Evolutionary conservation across 192 early-diverging fungal species (phyloP).

Genomic region (Podila epicladia): DNA sequence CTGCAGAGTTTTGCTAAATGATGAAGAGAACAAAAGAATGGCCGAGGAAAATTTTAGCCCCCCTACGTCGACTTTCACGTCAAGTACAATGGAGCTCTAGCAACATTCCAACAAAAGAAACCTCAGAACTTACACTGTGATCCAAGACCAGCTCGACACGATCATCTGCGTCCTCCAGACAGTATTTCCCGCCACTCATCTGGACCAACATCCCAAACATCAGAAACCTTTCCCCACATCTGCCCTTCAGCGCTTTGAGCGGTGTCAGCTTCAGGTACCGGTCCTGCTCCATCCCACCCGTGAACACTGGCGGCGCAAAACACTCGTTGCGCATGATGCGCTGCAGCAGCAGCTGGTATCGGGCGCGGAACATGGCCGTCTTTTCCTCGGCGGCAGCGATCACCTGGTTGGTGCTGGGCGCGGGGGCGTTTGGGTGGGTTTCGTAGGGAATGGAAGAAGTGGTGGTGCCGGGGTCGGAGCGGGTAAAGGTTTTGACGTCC

Average conservation of each 20-base stretch:
- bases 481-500: conserved; percentile 70
- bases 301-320: conserved; percentile 76
- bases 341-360: conserved; percentile 84
- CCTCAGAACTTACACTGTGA: conserved; percentile 52
- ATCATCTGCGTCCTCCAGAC: conserved; percentile 86
- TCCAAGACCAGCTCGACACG: conserved; percentile 80
- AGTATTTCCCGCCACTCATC: conserved; percentile 80
- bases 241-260: conserved; percentile 84
- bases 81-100: too few relatives aligned
- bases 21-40: not conserved
- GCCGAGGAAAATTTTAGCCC: too few relatives aligned
- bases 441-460: not conserved
- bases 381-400: conserved; percentile 72
- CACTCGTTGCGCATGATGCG: conserved; percentile 82
- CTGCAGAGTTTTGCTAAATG: conserved; percentile 60
- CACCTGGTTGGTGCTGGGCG: conserved; percentile 47
- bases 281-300: conserved; percentile 37
- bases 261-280: conserved; percentile 69
- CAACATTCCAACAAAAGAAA: not conserved
- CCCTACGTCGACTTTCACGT: too few relatives aligned
- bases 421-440: conserved; percentile 9
- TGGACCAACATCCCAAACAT: conserved; percentile 91
- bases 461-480: conserved; percentile 19
- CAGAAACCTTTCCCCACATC: conserved; percentile 70
- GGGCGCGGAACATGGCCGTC: conserved; percentile 74